A percentile compares a stretch with the other conserved stretches of the same genome.
phyloP scores from a whole-genome alignment of 805 yeast species.

The Pichia manshurica region DNA sequence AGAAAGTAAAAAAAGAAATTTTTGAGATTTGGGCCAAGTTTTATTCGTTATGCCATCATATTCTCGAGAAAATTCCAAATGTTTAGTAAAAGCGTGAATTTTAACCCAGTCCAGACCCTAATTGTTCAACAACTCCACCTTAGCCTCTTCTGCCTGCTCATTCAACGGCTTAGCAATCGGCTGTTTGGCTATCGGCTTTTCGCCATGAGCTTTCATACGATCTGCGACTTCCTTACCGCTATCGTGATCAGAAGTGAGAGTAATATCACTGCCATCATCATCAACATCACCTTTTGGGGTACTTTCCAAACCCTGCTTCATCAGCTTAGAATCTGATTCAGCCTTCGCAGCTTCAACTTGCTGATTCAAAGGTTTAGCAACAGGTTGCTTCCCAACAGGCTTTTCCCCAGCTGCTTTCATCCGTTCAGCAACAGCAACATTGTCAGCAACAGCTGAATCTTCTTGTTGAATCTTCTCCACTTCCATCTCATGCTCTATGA shows the following conservation, averaged over 20 bases:
- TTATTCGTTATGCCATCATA: too few species aligned
- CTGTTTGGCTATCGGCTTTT: slow-evolving; percentile 22
- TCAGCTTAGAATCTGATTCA: neutral
- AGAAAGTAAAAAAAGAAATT: too few species aligned
- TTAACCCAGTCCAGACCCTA: too few species aligned
- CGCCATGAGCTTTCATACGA: slow-evolving; percentile 19
- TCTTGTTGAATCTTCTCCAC: neutral
- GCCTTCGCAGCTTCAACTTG: slow-evolving; percentile 20
- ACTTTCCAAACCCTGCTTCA: neutral
- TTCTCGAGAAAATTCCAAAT: too few species aligned
- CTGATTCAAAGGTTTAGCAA: slow-evolving; percentile 26
- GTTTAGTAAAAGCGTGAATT: too few species aligned
- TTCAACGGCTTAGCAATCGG: slow-evolving; percentile 25
- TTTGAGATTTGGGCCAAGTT: too few species aligned
- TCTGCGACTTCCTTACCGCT: slow-evolving; percentile 23
- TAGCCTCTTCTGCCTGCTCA: slow-evolving; percentile 22
- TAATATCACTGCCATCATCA: neutral
- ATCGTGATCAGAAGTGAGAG: neutral
- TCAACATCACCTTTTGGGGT: neutral
- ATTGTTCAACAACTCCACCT: slow-evolving; percentile 3
- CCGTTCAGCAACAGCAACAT: slow-evolving; percentile 20
- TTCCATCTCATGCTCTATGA: neutral
- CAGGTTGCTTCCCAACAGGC: slow-evolving; percentile 23
- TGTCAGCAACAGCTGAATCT: neutral
- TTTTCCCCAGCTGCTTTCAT: slow-evolving; percentile 21